Evolutionary conservation across 1,139 yeast genomes (phyloP).

Genomic region (Arxiozyma slooffiae): DNA sequence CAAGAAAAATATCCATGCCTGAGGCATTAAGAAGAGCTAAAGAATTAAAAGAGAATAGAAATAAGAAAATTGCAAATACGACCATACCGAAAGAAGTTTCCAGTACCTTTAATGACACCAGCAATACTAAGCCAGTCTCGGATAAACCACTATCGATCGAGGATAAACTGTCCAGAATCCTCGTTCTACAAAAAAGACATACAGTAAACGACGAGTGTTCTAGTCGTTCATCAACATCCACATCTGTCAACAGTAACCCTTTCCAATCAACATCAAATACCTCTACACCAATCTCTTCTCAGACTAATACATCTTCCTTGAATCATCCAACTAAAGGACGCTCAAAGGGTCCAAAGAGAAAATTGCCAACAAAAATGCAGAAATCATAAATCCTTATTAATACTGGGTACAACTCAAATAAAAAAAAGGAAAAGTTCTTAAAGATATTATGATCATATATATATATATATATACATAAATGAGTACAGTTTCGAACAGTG

Average conservation of each 20-base stretch:
- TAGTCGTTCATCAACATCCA: background rate
- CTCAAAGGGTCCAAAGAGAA: constrained; percentile 66
- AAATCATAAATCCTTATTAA: background rate
- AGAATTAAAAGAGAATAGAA: constrained; percentile 10
- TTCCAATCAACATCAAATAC: background rate
- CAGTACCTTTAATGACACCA: background rate
- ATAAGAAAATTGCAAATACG: background rate
- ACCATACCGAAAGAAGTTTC: background rate
- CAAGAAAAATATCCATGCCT: constrained; percentile 26
- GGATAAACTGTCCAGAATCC: constrained; percentile 8
- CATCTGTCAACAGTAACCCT: background rate
- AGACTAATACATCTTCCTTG: constrained; percentile 21
- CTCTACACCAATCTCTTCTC: background rate
- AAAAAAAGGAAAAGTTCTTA: no score
- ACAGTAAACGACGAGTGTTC: background rate
- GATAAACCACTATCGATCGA: background rate
- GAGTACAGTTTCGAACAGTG: background rate
- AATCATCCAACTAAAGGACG: constrained; percentile 54
- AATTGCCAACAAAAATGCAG: constrained; percentile 39
- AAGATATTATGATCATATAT: no score
- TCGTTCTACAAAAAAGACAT: constrained; percentile 1
- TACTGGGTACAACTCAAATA: no score
- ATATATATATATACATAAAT: no score
- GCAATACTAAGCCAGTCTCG: background rate
- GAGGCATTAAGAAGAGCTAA: constrained; percentile 28